Percentiles rank a stretch among this genome's conserved stretches.
These are phyloP conservation scores for Backusella westeae DNA, from an alignment of 192 early-diverging fungal genomes.

Conservation along the genomic window DNA sequence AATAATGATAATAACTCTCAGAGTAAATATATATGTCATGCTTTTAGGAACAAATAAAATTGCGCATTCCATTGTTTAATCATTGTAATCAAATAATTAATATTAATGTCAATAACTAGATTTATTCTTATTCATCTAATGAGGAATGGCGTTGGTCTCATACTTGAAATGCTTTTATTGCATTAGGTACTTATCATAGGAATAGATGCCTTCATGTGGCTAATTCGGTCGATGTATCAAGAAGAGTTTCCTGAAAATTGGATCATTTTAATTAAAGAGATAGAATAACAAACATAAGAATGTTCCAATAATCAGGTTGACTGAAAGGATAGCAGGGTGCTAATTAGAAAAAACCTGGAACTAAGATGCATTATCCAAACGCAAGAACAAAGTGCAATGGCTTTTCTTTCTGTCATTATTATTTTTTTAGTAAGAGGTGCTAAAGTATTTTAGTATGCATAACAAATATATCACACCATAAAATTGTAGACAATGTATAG, in stretches of 20 bases:
- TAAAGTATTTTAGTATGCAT: too few species aligned
- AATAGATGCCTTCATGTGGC: neutral
- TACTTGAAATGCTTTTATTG: too few species aligned
- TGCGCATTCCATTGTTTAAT: neutral
- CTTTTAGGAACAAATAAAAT: neutral
- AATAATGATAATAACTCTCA: too few species aligned
- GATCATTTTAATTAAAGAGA: neutral
- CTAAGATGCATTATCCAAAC: neutral
- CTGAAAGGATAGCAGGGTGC: neutral
- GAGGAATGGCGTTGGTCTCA: too few species aligned
- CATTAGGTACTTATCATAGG: too few species aligned
- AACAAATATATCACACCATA: too few species aligned
- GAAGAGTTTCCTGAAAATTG: neutral
- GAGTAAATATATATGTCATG: neutral
- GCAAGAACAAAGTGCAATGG: too few species aligned
- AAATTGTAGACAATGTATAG: too few species aligned
- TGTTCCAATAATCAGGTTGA: neutral
- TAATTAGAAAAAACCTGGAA: neutral
- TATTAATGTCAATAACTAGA: neutral
- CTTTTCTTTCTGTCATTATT: neutral
- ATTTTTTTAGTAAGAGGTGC: neutral
- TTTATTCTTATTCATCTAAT: neutral
- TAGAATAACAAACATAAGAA: neutral
- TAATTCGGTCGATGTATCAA: neutral
- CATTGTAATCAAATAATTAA: neutral